Conservation (phyloP, 805 yeast genomes). For the Candida methanosorbosa region DNA sequence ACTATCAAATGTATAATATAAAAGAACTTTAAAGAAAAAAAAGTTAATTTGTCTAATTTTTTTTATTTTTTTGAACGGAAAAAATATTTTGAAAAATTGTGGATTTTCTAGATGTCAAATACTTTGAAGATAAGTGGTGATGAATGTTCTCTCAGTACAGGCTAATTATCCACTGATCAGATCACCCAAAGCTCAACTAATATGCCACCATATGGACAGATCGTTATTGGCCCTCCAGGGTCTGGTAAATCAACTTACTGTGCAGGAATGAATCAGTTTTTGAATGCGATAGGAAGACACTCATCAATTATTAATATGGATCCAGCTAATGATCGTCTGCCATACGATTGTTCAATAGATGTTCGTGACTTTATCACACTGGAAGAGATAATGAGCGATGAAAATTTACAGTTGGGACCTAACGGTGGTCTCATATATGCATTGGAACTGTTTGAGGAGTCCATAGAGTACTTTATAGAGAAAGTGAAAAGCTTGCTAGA, state of each 20-base stretch:
- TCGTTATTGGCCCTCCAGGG: constrained; percentile 97
- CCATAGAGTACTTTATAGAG: constrained; percentile 48
- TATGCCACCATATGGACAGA: constrained; percentile 70
- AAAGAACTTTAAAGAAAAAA: too few relatives aligned
- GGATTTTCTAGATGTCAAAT: too few relatives aligned
- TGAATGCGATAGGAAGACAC: constrained; percentile 89
- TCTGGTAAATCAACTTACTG: constrained; percentile 95
- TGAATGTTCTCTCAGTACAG: too few relatives aligned
- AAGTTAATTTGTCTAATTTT: too few relatives aligned
- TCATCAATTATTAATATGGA: constrained; percentile 82
- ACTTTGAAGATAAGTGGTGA: too few relatives aligned
- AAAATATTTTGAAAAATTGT: too few relatives aligned
- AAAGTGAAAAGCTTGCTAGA: constrained; percentile 49
- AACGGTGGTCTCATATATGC: constrained; percentile 90
- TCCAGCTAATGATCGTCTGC: constrained; percentile 59
- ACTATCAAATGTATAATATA: too few relatives aligned
- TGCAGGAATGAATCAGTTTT: constrained; percentile 84
- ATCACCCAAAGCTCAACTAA: too few relatives aligned
- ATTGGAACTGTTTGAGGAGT: constrained; percentile 53
- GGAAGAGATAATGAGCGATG: constrained; percentile 52
- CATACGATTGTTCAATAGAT: constrained; percentile 47
- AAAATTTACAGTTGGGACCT: constrained; percentile 42
- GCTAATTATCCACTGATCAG: too few relatives aligned
- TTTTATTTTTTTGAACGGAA: too few relatives aligned
- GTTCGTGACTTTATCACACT: constrained; percentile 47